A percentile compares a stretch with the other conserved stretches of the same genome.
These are phyloP conservation scores for Aspergillus sclerotiicarbonarius DNA, from an alignment of 495 filamentous ascomycete genomes.

Conservation along the genomic window DNA sequence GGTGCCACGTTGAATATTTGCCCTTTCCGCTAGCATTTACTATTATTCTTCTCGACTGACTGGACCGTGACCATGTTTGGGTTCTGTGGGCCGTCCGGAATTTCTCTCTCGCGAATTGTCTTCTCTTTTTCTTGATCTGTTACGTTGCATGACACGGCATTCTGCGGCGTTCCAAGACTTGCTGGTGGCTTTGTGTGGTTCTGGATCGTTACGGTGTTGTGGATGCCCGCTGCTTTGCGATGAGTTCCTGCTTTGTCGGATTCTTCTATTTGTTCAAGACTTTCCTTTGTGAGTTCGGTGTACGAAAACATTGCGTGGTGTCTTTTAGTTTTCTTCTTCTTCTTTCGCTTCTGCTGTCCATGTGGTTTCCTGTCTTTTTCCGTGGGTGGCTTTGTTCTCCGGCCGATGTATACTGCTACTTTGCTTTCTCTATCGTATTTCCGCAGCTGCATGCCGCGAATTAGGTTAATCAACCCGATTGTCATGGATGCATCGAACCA, in stretches of 20 bases:
- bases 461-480: background rate
- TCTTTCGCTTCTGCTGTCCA: too few relatives aligned
- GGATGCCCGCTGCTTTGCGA: constrained; percentile 1
- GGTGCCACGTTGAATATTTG: background rate
- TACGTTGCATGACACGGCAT: constrained; percentile 6
- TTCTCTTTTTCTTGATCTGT: background rate
- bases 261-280: background rate
- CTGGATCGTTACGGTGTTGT: constrained; percentile 22
- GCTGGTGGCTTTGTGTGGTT: constrained; percentile 15
- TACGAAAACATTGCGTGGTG: constrained; percentile 10
- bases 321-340: constrained; percentile 12
- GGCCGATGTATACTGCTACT: constrained; percentile 5
- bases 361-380: background rate
- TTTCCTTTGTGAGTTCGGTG: constrained; percentile 9
- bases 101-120: background rate
- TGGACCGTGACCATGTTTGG: constrained; percentile 1
- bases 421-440: constrained; percentile 3
- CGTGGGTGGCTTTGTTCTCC: background rate
- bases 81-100: background rate
- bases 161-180: constrained; percentile 10
- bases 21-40: constrained; percentile 1
- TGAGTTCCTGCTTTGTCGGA: background rate
- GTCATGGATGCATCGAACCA: too few relatives aligned
- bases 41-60: background rate
- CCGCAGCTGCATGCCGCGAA: background rate